A percentile compares a stretch with the other conserved stretches of the same genome.
These are phyloP conservation scores for Daldinia sp. DNA, from an alignment of 2,329 filamentous ascomycete species.

Conservation along the genomic window DNA sequence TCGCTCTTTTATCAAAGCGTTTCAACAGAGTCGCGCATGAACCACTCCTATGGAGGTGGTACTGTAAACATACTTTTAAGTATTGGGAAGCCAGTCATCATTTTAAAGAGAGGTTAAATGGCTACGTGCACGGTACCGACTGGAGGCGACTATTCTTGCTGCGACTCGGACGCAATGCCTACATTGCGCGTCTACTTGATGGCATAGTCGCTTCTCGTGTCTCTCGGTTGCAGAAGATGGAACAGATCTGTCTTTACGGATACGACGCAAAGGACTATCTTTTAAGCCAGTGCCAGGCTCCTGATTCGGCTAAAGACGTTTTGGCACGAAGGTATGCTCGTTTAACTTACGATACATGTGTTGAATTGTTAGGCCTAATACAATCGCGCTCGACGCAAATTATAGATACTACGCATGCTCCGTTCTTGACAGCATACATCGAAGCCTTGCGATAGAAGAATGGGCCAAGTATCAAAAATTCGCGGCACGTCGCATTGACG, in stretches of 20 bases:
- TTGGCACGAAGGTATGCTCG: slow-evolving; percentile 67
- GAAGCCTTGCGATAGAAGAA: slow-evolving; percentile 80
- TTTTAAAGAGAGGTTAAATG: slow-evolving; percentile 67
- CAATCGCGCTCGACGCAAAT: slow-evolving; percentile 8
- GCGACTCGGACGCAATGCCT: slow-evolving; percentile 65
- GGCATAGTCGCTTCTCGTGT: slow-evolving; percentile 78
- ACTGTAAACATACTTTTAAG: slow-evolving; percentile 76
- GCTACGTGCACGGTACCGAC: slow-evolving; percentile 67
- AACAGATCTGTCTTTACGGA: slow-evolving; percentile 77
- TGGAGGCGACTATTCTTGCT: slow-evolving; percentile 80
- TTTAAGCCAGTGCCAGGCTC: slow-evolving; percentile 71
- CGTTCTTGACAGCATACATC: slow-evolving; percentile 82
- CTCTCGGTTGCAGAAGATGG: slow-evolving; percentile 75
- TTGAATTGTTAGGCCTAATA: slow-evolving; percentile 24
- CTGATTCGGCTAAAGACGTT: slow-evolving; percentile 75
- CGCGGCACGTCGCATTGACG: slow-evolving; percentile 47
- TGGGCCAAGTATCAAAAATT: slow-evolving; percentile 71
- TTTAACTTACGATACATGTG: background rate
- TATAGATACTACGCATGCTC: slow-evolving; percentile 77
- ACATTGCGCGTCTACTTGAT: slow-evolving; percentile 69
- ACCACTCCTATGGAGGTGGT: slow-evolving; percentile 81
- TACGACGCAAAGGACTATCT: slow-evolving; percentile 92
- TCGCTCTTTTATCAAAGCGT: slow-evolving; percentile 70
- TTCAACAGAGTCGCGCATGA: slow-evolving; percentile 76
- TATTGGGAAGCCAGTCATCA: slow-evolving; percentile 79